Base-by-base conservation (phyloP, 805 yeast genomes). In the Jamesozyma piceae region DNA sequence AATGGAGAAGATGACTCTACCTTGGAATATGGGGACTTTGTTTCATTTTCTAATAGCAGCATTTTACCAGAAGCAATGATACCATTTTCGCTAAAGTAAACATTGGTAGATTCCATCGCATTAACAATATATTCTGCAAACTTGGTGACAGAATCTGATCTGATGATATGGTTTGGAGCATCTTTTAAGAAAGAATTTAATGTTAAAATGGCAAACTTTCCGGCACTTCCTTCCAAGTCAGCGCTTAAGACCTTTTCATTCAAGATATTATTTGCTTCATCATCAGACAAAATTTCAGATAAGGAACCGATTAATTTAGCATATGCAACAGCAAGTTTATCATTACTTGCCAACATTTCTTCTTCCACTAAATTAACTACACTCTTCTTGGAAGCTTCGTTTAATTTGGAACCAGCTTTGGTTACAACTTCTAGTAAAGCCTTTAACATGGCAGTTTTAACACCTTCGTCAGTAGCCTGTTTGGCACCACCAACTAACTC, bases 371-470 rank as follows among this genome's bases (percentile, higher is more conserved):
- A 69, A 9, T 77, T 68, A 67, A 87, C 71, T 35, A 89, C 78
- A 33, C 78, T 68, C 14, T 68, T 64, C 60, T 85, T 82, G 5
- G 95, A 82, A 2, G 75, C 64, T 51, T 83, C 92, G 53, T 78
- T 78, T 73, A 90, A 71, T 57, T 82, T 81, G 33, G 68, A 62
- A 35, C 97, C 97, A 14, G 90, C 89, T 53, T 78, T 80, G 30
- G 72, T 64, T 26, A 87, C 84, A 42, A 90, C 92, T 58, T 85
- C 95, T 41, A 82, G 68, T 53, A 90, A 67, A 0, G 95, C 97
- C 53, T 78, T 78, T 53, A 88, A 69, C 82, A 89, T 84, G 0
- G 97, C 85, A 10, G 85, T 76, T 52, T 83, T 83, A 21, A 88
- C 88, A 42, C 87, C 90, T 36, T 66, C 65, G 46, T 77, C 79